Conservation (phyloP, 306 rosid species). For the Gillenia trifoliata region DNA sequence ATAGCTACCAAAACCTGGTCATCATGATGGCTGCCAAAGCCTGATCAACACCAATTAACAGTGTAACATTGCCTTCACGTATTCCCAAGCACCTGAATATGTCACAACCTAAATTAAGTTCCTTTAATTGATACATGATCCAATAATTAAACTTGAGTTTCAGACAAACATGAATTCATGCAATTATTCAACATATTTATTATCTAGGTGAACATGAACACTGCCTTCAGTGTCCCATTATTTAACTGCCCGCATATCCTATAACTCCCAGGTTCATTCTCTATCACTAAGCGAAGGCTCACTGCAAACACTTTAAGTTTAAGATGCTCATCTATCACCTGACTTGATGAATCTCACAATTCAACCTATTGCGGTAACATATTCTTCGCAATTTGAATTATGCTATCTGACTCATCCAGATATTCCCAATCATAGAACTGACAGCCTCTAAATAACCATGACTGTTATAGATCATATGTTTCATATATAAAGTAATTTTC, state of each 20-base stretch:
- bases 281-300: background rate
- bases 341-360: background rate
- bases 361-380: background rate
- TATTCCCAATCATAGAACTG: background rate
- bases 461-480: background rate
- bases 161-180: no score
- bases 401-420: background rate
- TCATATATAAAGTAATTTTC: background rate
- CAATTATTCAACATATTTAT: no score
- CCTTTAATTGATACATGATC: no score
- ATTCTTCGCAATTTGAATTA: background rate
- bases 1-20: no score
- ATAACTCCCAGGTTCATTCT: background rate
- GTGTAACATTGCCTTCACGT: no score
- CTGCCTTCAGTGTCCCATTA: no score
- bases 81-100: no score
- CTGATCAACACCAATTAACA: no score
- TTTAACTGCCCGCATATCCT: background rate
- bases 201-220: no score
- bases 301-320: background rate
- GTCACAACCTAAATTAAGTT: no score
- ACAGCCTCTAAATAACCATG: background rate
- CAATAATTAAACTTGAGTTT: no score
- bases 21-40: no score
- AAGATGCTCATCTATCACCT: background rate